These are phyloP conservation scores for Yamadazyma sp. DNA, from an alignment of 805 yeast genomes.

Conservation along the genomic window DNA sequence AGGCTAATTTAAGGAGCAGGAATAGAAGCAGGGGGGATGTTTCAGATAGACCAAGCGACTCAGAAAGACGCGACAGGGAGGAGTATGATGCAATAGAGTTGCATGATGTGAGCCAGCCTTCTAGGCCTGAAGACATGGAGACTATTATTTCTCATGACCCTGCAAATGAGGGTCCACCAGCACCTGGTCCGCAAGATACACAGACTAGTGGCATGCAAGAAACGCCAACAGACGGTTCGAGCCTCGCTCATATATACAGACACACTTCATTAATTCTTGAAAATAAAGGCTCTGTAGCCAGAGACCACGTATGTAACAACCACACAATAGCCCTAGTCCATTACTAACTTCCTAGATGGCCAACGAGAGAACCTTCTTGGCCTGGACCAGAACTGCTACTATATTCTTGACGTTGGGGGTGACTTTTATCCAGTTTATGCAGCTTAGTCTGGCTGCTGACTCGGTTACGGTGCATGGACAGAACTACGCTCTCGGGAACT, in stretches of 20 bases:
- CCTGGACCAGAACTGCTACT: constrained; percentile 29
- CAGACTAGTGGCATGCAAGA: too few species aligned
- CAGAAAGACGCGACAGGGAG: background rate
- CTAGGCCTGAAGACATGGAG: constrained; percentile 11
- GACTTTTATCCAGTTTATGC: constrained; percentile 23
- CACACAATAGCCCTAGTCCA: background rate
- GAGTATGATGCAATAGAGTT: constrained; percentile 5
- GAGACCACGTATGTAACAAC: constrained; percentile 35
- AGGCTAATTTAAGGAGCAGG: constrained; percentile 3
- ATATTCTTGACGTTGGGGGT: constrained; percentile 25
- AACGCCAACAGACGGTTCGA: background rate
- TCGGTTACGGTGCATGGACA: constrained; percentile 7
- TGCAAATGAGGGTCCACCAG: too few species aligned
- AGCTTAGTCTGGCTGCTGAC: constrained; percentile 19
- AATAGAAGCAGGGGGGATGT: background rate
- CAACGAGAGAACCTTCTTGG: constrained; percentile 33
- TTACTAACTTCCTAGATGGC: constrained; percentile 27
- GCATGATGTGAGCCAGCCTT: constrained; percentile 5
- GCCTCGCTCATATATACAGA: background rate
- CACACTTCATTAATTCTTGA: constrained; percentile 17
- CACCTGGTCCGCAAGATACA: too few species aligned
- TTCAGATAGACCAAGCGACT: background rate
- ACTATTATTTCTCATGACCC: constrained; percentile 7
- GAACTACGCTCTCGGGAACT: constrained; percentile 1
- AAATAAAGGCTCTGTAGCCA: constrained; percentile 35